Evolutionary conservation across 768 basidiomycete species (phyloP).

Genomic region (Pholiota molesta): DNA sequence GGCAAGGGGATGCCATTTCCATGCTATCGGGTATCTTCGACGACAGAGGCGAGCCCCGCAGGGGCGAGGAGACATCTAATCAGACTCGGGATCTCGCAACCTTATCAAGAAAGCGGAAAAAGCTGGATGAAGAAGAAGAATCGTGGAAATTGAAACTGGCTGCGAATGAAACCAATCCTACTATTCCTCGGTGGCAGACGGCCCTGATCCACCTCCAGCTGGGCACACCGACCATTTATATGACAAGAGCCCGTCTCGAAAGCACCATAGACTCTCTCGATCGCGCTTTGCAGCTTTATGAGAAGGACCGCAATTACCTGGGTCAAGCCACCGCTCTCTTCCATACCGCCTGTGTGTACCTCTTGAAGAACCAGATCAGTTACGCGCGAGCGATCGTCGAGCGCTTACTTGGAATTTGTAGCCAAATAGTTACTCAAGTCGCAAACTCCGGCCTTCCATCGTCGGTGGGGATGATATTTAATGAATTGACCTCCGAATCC

Average conservation of each 20-base stretch:
- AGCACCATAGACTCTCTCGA: neutral
- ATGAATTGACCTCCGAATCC: neutral
- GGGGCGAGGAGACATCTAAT: neutral
- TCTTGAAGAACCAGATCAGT: slow-evolving; percentile 3
- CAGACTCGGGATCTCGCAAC: neutral
- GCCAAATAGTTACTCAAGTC: neutral
- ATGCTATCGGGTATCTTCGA: neutral
- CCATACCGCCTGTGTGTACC: slow-evolving; percentile 3
- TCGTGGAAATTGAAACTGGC: neutral
- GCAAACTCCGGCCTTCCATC: neutral
- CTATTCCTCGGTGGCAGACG: neutral
- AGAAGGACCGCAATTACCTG: neutral
- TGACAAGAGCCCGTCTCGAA: neutral
- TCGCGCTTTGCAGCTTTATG: neutral
- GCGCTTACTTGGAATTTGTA: neutral
- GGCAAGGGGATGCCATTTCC: slow-evolving; percentile 3
- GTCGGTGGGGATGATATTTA: slow-evolving; percentile 1
- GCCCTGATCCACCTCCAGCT: neutral
- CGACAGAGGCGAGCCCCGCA: neutral
- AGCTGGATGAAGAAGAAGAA: neutral
- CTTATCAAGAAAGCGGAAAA: neutral
- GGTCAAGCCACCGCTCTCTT: slow-evolving; percentile 8
- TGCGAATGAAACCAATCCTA: neutral
- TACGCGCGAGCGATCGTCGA: slow-evolving; percentile 1
- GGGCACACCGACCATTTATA: slow-evolving; percentile 1